These are phyloP conservation scores for Trebouxia sp. DNA, from an alignment of 139 green algal genomes.

Conservation along the genomic window DNA sequence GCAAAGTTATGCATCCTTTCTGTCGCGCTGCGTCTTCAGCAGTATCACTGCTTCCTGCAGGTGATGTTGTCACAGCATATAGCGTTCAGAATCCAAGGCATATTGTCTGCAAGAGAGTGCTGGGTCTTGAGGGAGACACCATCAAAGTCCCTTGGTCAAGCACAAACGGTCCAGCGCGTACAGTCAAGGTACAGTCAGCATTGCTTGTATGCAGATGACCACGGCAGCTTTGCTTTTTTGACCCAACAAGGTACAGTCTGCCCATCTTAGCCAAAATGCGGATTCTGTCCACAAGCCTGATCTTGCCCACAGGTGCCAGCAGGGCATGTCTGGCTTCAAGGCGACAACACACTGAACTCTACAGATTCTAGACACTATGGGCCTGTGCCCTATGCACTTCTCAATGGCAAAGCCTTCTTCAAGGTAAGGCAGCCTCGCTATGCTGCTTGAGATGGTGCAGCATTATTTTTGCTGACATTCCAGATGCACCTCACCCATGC, in stretches of 20 bases:
- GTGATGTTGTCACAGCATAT: slow-evolving; percentile 69
- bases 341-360: slow-evolving; percentile 79
- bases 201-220: not conserved
- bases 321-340: slow-evolving; percentile 80
- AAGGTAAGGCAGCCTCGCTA: slow-evolving; percentile 34
- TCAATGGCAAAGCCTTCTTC: slow-evolving; percentile 63
- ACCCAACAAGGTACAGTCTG: no score
- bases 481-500: no score
- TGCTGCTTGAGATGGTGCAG: no score
- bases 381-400: slow-evolving; percentile 67
- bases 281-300: not conserved
- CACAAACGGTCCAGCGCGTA: slow-evolving; percentile 5
- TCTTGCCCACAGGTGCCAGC: slow-evolving; percentile 51
- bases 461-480: no score
- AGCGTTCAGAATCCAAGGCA: slow-evolving; percentile 70
- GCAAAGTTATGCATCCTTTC: not conserved
- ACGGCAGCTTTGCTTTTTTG: not conserved
- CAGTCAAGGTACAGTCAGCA: not conserved
- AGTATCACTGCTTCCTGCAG: slow-evolving; percentile 13
- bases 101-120: slow-evolving; percentile 75
- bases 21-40: not conserved
- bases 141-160: slow-evolving; percentile 32
- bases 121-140: slow-evolving; percentile 63
- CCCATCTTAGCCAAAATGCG: no score
- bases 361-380: slow-evolving; percentile 81